Percentiles rank a stretch among this genome's conserved stretches.
These are phyloP conservation scores for Decorospora gaudefroyi DNA, from an alignment of 2,329 filamentous ascomycete genomes.

Conservation along the genomic window DNA sequence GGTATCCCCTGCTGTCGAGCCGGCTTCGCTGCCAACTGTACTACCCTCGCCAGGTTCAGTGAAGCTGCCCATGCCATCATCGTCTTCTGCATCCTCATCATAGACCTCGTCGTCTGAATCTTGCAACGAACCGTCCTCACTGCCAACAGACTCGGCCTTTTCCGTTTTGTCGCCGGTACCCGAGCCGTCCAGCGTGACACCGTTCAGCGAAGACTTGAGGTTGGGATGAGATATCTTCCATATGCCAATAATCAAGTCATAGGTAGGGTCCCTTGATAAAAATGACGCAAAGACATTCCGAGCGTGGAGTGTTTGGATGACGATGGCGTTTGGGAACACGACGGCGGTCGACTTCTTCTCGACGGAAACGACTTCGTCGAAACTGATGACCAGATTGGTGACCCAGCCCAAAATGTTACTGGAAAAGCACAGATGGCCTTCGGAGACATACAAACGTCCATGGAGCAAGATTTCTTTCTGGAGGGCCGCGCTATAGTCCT, in stretches of 20 bases:
- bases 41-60: slow-evolving; percentile 60
- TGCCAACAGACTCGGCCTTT: slow-evolving; percentile 68
- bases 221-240: slow-evolving; percentile 97
- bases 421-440: slow-evolving; percentile 96
- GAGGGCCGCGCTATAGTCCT: slow-evolving; percentile 95
- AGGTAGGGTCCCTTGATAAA: slow-evolving; percentile 90
- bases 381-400: slow-evolving; percentile 95
- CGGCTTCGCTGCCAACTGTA: slow-evolving; percentile 58
- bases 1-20: slow-evolving; percentile 58
- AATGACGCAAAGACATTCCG: slow-evolving; percentile 96
- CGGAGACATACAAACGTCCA: slow-evolving; percentile 91
- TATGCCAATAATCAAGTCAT: slow-evolving; percentile 95
- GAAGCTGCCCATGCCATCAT: slow-evolving; percentile 68
- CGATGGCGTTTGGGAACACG: slow-evolving; percentile 95
- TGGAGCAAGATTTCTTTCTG: slow-evolving; percentile 95
- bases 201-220: slow-evolving; percentile 87
- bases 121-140: slow-evolving; percentile 57
- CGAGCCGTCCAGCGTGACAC: slow-evolving; percentile 74
- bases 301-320: slow-evolving; percentile 93
- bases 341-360: slow-evolving; percentile 96
- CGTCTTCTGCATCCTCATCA: slow-evolving; percentile 77
- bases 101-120: slow-evolving; percentile 78
- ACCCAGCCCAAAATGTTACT: slow-evolving; percentile 99
- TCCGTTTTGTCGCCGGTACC: slow-evolving; percentile 86
- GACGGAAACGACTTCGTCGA: slow-evolving; percentile 95